phyloP scores from a whole-genome alignment of 345 rosid genomes.

The Brassica juncea region DNA sequence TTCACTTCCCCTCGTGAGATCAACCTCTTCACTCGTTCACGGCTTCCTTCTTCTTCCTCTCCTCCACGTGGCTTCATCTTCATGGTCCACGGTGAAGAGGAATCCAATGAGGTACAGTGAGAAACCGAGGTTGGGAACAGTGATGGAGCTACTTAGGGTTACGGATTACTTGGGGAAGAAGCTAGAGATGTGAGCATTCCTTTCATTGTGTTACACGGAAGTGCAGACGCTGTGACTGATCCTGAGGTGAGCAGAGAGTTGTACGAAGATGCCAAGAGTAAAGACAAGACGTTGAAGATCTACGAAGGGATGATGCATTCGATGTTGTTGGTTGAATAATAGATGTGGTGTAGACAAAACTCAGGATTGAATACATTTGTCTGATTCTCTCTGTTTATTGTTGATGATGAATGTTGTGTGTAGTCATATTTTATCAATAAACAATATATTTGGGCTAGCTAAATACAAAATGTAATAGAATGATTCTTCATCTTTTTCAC shows the following conservation, averaged over 20 bases:
- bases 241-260: conserved; percentile 67
- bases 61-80: conserved; percentile 74
- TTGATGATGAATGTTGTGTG: conserved; percentile 19
- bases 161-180: conserved; percentile 56
- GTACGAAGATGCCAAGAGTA: conserved; percentile 54
- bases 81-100: conserved; percentile 50
- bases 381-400: not conserved
- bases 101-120: conserved; percentile 70
- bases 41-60: conserved; percentile 72
- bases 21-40: conserved; percentile 69
- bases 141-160: conserved; percentile 63
- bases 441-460: not conserved
- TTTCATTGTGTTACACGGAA: conserved; percentile 68
- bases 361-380: not conserved
- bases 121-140: conserved; percentile 82
- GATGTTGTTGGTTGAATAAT: conserved; percentile 66
- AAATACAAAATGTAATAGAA: not conserved
- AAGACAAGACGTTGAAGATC: conserved; percentile 64
- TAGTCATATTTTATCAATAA: conserved; percentile 17
- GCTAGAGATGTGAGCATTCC: conserved; percentile 57
- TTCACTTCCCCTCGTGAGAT: conserved; percentile 81
- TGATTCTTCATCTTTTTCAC: conserved; percentile 33
- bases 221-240: conserved; percentile 72
- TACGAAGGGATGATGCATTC: conserved; percentile 89
- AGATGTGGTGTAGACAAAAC: conserved; percentile 46